Evolutionary conservation across 305 asterid species (phyloP).

Genomic region (Petunia hybrid): DNA sequence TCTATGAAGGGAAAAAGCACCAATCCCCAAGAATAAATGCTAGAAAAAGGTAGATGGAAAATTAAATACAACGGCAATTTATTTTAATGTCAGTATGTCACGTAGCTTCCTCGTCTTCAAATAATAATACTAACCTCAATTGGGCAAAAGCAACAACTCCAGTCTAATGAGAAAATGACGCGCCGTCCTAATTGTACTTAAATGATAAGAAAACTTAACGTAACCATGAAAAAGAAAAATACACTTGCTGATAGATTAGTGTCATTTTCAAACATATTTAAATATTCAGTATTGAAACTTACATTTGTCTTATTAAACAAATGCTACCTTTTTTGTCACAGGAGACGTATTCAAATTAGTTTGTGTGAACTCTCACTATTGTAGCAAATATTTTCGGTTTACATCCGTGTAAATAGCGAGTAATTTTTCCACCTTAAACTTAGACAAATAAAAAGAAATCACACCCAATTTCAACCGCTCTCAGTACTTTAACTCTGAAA

Average conservation of each 20-base stretch:
- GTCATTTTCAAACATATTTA: not conserved
- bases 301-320: not conserved
- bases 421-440: no score
- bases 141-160: not conserved
- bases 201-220: not conserved
- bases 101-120: not conserved
- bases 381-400: no score
- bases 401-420: no score
- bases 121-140: not conserved
- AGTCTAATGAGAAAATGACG: not conserved
- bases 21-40: not conserved
- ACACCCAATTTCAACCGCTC: no score
- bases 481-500: no score
- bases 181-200: not conserved
- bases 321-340: no score
- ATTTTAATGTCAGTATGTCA: not conserved
- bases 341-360: no score
- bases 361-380: no score
- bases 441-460: no score
- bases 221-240: not conserved
- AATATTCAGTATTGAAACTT: not conserved
- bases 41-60: not conserved
- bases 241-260: not conserved
- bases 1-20: not conserved
- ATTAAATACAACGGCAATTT: not conserved